Evolutionary conservation across 805 yeast genomes (phyloP).

Genomic region (Sungouiozyma intestinalis): DNA sequence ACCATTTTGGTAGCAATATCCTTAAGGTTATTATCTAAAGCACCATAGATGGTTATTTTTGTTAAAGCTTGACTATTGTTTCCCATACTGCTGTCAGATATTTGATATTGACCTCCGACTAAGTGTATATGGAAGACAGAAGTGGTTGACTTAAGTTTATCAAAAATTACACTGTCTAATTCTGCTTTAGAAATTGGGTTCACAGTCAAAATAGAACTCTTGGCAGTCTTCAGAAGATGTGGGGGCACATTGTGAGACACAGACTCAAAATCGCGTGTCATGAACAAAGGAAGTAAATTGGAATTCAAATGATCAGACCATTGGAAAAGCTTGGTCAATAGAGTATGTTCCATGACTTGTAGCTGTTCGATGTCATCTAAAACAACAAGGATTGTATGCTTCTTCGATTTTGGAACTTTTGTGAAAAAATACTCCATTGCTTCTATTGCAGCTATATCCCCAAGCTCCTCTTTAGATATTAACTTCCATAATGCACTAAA

Average conservation of each 20-base stretch:
- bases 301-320: conserved; percentile 86
- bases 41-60: background rate
- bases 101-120: background rate
- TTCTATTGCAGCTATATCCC: conserved; percentile 51
- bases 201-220: conserved; percentile 22
- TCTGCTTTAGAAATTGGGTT: background rate
- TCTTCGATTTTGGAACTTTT: conserved; percentile 24
- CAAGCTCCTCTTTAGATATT: conserved; percentile 27
- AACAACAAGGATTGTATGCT: conserved; percentile 51
- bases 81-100: background rate
- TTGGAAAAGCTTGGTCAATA: conserved; percentile 89
- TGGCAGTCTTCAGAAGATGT: conserved; percentile 80
- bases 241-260: conserved; percentile 84
- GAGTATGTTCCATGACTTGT: conserved; percentile 61
- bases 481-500: background rate
- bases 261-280: conserved; percentile 91
- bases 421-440: conserved; percentile 61
- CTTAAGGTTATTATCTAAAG: background rate
- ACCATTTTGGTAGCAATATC: background rate
- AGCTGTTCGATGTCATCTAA: conserved; percentile 90
- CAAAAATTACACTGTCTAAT: too few relatives aligned
- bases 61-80: background rate
- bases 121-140: background rate
- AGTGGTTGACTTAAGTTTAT: background rate
- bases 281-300: conserved; percentile 74